A percentile compares a stretch with the other conserved stretches of the same genome.
These are phyloP conservation scores for Cryptococcus sp. DNA, from an alignment of 1,284 basidiomycete species.

Conservation along the genomic window DNA sequence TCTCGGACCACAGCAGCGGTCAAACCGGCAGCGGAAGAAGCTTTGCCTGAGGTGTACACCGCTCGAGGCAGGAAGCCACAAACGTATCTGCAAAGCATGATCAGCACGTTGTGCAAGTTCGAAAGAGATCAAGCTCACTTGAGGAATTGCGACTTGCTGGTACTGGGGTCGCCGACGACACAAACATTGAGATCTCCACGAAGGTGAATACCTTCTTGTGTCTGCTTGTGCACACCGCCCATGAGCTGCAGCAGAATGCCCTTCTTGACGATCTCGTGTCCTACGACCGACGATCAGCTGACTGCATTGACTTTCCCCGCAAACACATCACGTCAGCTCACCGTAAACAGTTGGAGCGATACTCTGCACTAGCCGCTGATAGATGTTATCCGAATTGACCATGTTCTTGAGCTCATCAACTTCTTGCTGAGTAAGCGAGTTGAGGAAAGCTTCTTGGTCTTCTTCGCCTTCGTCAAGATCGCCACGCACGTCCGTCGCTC, in stretches of 20 bases:
- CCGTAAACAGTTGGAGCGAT: slow-evolving; percentile 98
- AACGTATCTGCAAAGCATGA: slow-evolving; percentile 68
- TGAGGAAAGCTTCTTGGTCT: slow-evolving; percentile 74
- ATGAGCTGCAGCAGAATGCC: slow-evolving; percentile 95
- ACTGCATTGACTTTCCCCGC: neutral
- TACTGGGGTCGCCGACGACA: slow-evolving; percentile 96
- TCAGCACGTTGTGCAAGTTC: slow-evolving; percentile 8
- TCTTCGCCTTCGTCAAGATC: slow-evolving; percentile 79
- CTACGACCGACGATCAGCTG: slow-evolving; percentile 24
- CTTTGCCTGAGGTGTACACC: slow-evolving; percentile 98
- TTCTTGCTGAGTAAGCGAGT: slow-evolving; percentile 87
- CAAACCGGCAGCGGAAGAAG: slow-evolving; percentile 96
- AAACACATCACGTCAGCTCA: slow-evolving; percentile 15
- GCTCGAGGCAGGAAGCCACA: slow-evolving; percentile 98
- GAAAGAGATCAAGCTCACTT: slow-evolving; percentile 64
- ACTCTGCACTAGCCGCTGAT: slow-evolving; percentile 86
- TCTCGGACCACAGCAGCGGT: slow-evolving; percentile 98
- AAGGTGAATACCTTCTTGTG: slow-evolving; percentile 91
- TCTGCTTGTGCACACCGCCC: slow-evolving; percentile 99
- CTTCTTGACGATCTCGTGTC: slow-evolving; percentile 98
- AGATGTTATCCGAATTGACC: slow-evolving; percentile 92
- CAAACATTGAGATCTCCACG: slow-evolving; percentile 99
- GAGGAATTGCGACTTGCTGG: slow-evolving; percentile 96
- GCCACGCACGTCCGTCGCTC: slow-evolving; percentile 76
- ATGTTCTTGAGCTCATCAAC: slow-evolving; percentile 91